Evolutionary conservation across 345 rosid species (phyloP).

Genomic region (Aquilaria sinensis): DNA sequence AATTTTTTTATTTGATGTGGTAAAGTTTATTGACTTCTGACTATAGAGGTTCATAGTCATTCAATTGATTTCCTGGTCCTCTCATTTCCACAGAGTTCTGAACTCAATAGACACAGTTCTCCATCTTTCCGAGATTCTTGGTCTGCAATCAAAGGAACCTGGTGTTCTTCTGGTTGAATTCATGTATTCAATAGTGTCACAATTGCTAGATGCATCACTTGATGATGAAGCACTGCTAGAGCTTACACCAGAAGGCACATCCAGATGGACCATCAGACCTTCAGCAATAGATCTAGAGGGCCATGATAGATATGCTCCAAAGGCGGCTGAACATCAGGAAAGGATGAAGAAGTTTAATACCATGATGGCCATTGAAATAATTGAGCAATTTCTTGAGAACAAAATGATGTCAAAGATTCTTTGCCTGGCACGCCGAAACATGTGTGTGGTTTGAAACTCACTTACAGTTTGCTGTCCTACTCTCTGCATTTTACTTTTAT

Average conservation of each 20-base stretch:
- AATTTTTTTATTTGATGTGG: too few relatives aligned
- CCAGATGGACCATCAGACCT: conserved; percentile 49
- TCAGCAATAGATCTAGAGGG: conserved; percentile 73
- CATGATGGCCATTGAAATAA: conserved; percentile 62
- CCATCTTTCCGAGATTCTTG: conserved; percentile 58
- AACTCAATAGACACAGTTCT: conserved; percentile 63
- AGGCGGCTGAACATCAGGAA: conserved; percentile 43
- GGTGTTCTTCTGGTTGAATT: conserved; percentile 60
- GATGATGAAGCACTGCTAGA: conserved; percentile 87
- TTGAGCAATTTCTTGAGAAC: conserved; percentile 60
- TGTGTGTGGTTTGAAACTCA: conserved; percentile 42
- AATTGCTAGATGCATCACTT: conserved; percentile 77
- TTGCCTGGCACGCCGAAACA: conserved; percentile 54
- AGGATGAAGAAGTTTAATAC: conserved; percentile 60
- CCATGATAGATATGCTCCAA: conserved; percentile 35
- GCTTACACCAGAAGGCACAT: conserved; percentile 45
- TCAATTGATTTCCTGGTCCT: neutral
- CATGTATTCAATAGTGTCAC: conserved; percentile 66
- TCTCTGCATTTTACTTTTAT: conserved; percentile 10
- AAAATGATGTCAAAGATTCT: conserved; percentile 70
- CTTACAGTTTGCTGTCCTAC: neutral
- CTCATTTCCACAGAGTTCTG: conserved; percentile 52
- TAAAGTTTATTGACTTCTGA: neutral
- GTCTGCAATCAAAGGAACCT: conserved; percentile 51
- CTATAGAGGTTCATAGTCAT: neutral